phyloP scores from a whole-genome alignment of 2,329 filamentous ascomycete genomes.

The Blastomyces gilchristii region DNA sequence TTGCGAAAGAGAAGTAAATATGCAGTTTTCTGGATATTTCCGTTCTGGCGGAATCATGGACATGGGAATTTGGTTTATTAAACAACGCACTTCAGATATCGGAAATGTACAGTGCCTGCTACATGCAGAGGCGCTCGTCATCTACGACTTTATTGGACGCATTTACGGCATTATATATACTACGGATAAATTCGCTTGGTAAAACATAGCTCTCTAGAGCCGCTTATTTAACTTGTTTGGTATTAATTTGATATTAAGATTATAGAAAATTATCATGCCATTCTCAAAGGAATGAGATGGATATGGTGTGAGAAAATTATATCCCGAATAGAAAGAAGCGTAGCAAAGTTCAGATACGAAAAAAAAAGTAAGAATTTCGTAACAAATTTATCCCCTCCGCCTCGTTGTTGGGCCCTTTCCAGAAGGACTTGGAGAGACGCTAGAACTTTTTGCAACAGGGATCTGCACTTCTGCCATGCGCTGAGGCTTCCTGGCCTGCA shows the following conservation, averaged over 20 bases:
- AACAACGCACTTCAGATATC: not conserved
- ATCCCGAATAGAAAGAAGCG: not conserved
- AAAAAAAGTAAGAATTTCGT: not conserved
- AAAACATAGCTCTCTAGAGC: not conserved
- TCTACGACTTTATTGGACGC: not conserved
- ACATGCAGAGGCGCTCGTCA: not conserved
- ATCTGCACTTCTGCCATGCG: constrained; percentile 16
- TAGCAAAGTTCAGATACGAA: not conserved
- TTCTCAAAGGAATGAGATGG: not conserved
- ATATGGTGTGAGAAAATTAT: not conserved
- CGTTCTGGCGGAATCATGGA: not conserved
- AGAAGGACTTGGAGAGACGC: constrained; percentile 33
- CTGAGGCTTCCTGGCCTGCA: constrained; percentile 27
- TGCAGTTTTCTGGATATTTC: not conserved
- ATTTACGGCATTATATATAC: not conserved
- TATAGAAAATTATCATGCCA: not conserved
- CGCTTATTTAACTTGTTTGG: not conserved
- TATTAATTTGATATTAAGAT: not conserved
- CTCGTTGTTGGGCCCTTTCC: constrained; percentile 47
- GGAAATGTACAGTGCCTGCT: not conserved
- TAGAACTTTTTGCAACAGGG: constrained; percentile 29
- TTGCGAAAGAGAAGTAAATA: not conserved
- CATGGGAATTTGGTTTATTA: not conserved
- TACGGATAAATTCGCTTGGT: not conserved
- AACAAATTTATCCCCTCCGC: constrained; percentile 37